Percentiles rank a stretch among this genome's conserved stretches.
phyloP scores from a whole-genome alignment of 1,139 yeast genomes.

The Diutina scorzettiae region DNA sequence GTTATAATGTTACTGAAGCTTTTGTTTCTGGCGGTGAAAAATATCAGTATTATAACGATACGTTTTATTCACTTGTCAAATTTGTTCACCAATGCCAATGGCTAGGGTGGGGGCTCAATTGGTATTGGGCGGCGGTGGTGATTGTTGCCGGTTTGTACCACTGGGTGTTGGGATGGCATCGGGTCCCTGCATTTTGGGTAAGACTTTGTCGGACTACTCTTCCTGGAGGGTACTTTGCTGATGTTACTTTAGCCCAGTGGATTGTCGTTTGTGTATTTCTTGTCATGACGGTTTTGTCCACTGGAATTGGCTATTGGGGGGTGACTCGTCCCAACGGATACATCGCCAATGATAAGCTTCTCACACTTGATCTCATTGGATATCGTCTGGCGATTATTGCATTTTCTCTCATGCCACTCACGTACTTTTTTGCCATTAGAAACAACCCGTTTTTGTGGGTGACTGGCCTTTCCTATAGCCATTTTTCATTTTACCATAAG shows the following conservation, averaged over 20 bases:
- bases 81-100: conserved; percentile 11
- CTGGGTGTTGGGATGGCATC: conserved; percentile 7
- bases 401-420: conserved; percentile 11
- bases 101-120: conserved; percentile 11
- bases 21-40: neutral
- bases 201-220: conserved; percentile 7
- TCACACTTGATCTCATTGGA: conserved; percentile 11
- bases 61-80: conserved; percentile 10
- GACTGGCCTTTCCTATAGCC: conserved; percentile 10
- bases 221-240: conserved; percentile 7
- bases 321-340: conserved; percentile 9
- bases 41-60: neutral
- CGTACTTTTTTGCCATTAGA: conserved; percentile 10
- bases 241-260: conserved; percentile 8
- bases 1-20: neutral
- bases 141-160: conserved; percentile 8
- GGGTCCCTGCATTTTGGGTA: conserved; percentile 8
- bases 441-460: conserved; percentile 10
- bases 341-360: conserved; percentile 8
- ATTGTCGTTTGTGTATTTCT: conserved; percentile 8
- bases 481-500: conserved; percentile 10
- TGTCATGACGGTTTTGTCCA: conserved; percentile 9
- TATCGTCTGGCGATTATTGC: conserved; percentile 10
- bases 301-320: conserved; percentile 10
- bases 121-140: conserved; percentile 9